Evolutionary conservation across 2,329 filamentous ascomycete species (phyloP), one percentile per base, ranked within the genome.

Genomic region (Xylariaceae sp.): DNA sequence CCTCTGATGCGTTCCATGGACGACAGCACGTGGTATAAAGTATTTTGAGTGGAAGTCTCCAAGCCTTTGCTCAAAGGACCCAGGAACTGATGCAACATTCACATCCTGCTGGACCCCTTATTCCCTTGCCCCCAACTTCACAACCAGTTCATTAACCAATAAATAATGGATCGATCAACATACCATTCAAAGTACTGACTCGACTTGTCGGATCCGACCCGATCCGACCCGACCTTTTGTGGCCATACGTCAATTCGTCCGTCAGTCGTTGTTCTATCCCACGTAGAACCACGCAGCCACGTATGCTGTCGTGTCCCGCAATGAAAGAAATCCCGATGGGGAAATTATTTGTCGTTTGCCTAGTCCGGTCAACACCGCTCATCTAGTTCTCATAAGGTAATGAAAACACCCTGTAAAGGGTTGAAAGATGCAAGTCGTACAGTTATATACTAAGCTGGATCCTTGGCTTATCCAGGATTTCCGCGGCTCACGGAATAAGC

Each of bases 351-450:
- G 26, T 31, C 26, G 16, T 33, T 31, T 29, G 19, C 23, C 37
- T 33, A n/a, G 46, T 50, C 58, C 47, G 48, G 43, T 43, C 24
- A 26, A 47, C 44, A 26, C 53, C 47, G 46, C 36, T 48, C 31
- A 29, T 9, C 44, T 53, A 9, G 58, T 68, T 68, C 65, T 60
- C 57, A 64, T 69, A 44, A 68, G 46, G 67, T 69, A 69, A 69
- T 65, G 55, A 50, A 60, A 69, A 67, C 58, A 62, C 53, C 50
- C 46, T 29, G 8, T 6, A 9, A 36, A 16, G 8, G n/a, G n/a
- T 36, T 16, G 33, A 36, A 7, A 6, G 33, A n/a, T n/a, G n/a
- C n/a, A n/a, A n/a, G n/a, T n/a, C n/a, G n/a, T n/a, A n/a, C n/a
- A n/a, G n/a, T n/a, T 48, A 40, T 24, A 23, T 31, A 49, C 31